Evolutionary conservation across 1,284 basidiomycete genomes (phyloP).

Genomic region (Taiwanofungus camphoratus): DNA sequence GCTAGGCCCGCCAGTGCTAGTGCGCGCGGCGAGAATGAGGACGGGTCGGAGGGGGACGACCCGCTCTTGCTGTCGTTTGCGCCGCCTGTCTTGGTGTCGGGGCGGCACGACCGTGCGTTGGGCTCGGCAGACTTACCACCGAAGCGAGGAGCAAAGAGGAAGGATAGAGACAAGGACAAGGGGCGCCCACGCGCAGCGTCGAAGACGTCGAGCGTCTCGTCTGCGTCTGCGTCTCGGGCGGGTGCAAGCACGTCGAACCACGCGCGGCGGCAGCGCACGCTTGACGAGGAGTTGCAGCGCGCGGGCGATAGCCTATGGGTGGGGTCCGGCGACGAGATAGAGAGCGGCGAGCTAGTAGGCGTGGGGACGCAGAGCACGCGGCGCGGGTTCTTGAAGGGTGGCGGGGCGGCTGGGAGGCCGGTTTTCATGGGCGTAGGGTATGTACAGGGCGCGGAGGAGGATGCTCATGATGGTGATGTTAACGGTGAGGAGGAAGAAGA

Average conservation of each 20-base stretch:
- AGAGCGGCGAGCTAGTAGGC: slow-evolving; percentile 44
- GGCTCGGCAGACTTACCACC: neutral
- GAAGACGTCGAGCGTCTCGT: neutral
- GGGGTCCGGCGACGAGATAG: slow-evolving; percentile 28
- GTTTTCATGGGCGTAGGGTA: slow-evolving; percentile 66
- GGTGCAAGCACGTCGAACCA: slow-evolving; percentile 15
- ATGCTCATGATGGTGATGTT: slow-evolving; percentile 15
- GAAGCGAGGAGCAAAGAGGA: neutral
- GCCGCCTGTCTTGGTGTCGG: neutral
- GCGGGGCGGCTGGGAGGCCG: slow-evolving; percentile 61
- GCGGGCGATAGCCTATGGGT: slow-evolving; percentile 34
- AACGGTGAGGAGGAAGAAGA: neutral
- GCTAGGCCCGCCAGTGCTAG: slow-evolving; percentile 6
- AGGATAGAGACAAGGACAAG: too few species aligned
- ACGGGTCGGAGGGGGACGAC: slow-evolving; percentile 20
- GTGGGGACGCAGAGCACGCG: slow-evolving; percentile 48
- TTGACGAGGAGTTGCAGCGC: slow-evolving; percentile 58
- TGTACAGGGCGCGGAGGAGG: slow-evolving; percentile 40
- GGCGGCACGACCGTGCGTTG: neutral
- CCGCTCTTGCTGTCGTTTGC: slow-evolving; percentile 11
- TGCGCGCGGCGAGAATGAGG: neutral
- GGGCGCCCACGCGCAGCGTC: neutral
- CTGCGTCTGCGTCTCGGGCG: slow-evolving; percentile 1
- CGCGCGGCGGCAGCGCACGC: slow-evolving; percentile 39
- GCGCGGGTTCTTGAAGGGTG: slow-evolving; percentile 62